Base-by-base conservation (phyloP, 1,139 yeast genomes). In the Candida pseudoviswanathii region DNA sequence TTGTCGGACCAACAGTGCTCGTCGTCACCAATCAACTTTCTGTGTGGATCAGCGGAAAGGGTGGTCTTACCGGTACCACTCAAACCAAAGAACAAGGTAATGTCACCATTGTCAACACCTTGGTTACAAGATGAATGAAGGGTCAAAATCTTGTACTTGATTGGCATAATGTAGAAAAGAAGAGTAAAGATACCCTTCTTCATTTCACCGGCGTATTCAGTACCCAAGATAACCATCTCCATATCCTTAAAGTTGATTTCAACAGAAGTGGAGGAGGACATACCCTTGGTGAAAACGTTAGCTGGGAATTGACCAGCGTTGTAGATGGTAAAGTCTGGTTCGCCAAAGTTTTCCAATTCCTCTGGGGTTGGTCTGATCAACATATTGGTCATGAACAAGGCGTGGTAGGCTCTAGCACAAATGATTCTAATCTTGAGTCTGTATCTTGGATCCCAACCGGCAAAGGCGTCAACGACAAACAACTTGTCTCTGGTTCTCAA, bases 301-400 rank as follows among this genome's bases (percentile, higher is more conserved):
- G 99, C 99, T 49, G 98, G 98, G 89, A 94, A 94, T 68, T 91
- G 96, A 65, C 99, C 99, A 51, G 97, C 98, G 68, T 94, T 94
- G 89, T 96, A 94, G 65, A 94, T 88, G 60, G 98, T 92, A 79
- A 94, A 94, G 70, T 94, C 98, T 51, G 99, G 99, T 77, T 91
- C 96, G 66, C 97, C 98, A 64, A 90, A 94, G 73, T 86, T 80
- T 55, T 78, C 83, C 65, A 92, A 81, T 75, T 94, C 98, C 75
- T 91, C 96, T 36, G 78, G 84, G 34, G 96, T 86, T 60, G 98
- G 99, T 73, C 95, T 86, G 70, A 94, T 94, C 75, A 94, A 80
- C 99, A 94, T 94, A 70, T 94, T 94, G 65, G 96, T 86, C 99
- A 94, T 94, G 78, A 94, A 94, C 63, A 94, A 78, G 27, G 98